These are phyloP conservation scores for Mrakiaceae sp. DNA, from an alignment of 1,284 basidiomycete species.

Conservation along the genomic window DNA sequence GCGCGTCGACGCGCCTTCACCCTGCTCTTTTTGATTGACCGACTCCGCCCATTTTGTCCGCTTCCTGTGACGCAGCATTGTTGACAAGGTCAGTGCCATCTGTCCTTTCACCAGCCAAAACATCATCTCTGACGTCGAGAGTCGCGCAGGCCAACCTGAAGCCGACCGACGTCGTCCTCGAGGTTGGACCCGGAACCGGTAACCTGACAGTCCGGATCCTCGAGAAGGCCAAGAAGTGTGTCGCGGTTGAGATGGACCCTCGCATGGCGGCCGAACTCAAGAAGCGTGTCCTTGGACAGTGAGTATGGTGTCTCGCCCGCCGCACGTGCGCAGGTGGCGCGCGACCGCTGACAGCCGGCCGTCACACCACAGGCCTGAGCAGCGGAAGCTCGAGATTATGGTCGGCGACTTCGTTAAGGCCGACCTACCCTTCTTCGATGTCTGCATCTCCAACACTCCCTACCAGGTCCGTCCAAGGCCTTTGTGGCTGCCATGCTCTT, in stretches of 20 bases:
- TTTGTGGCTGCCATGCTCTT: background rate
- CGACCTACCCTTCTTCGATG: slow-evolving; percentile 93
- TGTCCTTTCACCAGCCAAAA: background rate
- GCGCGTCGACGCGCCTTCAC: background rate
- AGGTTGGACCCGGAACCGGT: slow-evolving; percentile 97
- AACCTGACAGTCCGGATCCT: slow-evolving; percentile 92
- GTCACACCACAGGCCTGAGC: slow-evolving; percentile 58
- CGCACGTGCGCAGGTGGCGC: background rate
- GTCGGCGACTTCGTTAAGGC: slow-evolving; percentile 97
- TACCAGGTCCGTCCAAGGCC: slow-evolving; percentile 55
- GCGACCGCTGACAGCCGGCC: background rate
- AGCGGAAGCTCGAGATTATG: slow-evolving; percentile 85
- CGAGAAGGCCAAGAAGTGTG: slow-evolving; percentile 83
- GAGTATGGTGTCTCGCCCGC: slow-evolving; percentile 37
- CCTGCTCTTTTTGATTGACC: background rate
- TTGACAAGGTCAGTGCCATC: slow-evolving; percentile 48
- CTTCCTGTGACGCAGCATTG: slow-evolving; percentile 46
- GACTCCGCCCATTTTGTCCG: background rate
- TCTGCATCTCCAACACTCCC: slow-evolving; percentile 97
- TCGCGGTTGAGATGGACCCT: slow-evolving; percentile 96
- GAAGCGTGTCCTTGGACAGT: slow-evolving; percentile 97
- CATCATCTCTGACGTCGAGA: background rate
- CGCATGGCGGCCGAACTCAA: slow-evolving; percentile 96
- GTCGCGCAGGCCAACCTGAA: slow-evolving; percentile 69
- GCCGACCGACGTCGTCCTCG: slow-evolving; percentile 89